These are phyloP conservation scores for Coemansia sp. DNA, from an alignment of 192 early-diverging fungal genomes.

Conservation along the genomic window DNA sequence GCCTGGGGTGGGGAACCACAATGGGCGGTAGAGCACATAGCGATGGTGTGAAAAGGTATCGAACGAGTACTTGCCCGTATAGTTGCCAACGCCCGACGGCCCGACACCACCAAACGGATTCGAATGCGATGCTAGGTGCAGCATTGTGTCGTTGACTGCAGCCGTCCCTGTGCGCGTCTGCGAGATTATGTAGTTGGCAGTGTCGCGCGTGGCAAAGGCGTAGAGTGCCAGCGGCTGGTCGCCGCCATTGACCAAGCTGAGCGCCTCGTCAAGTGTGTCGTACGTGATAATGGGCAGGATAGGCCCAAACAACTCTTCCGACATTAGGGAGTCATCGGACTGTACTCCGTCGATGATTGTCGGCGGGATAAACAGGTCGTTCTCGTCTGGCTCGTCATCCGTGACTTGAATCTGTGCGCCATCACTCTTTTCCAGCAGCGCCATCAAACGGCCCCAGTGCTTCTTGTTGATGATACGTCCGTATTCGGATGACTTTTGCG, in stretches of 20 bases:
- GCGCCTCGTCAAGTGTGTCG: slow-evolving; percentile 57
- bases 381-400: slow-evolving; percentile 47
- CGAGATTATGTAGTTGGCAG: slow-evolving; percentile 55
- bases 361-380: slow-evolving; percentile 71
- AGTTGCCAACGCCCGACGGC: slow-evolving; percentile 75
- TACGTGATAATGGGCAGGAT: slow-evolving; percentile 73
- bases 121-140: slow-evolving; percentile 50
- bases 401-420: slow-evolving; percentile 57
- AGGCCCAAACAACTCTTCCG: slow-evolving; percentile 89
- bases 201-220: slow-evolving; percentile 55
- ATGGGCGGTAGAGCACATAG: slow-evolving; percentile 46
- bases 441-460: slow-evolving; percentile 64
- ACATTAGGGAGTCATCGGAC: slow-evolving; percentile 60
- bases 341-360: slow-evolving; percentile 73
- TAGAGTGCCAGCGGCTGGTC: slow-evolving; percentile 80
- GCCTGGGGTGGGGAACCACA: slow-evolving; percentile 35
- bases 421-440: slow-evolving; percentile 40
- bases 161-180: slow-evolving; percentile 71
- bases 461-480: slow-evolving; percentile 66
- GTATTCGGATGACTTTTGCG: slow-evolving; percentile 50
- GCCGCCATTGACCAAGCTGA: slow-evolving; percentile 55
- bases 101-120: slow-evolving; percentile 91
- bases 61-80: slow-evolving; percentile 75
- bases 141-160: slow-evolving; percentile 73
- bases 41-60: slow-evolving; percentile 75